Evolutionary conservation across 2,329 filamentous ascomycete species (phyloP).

Genomic region (Hymenoscyphus salicellus): DNA sequence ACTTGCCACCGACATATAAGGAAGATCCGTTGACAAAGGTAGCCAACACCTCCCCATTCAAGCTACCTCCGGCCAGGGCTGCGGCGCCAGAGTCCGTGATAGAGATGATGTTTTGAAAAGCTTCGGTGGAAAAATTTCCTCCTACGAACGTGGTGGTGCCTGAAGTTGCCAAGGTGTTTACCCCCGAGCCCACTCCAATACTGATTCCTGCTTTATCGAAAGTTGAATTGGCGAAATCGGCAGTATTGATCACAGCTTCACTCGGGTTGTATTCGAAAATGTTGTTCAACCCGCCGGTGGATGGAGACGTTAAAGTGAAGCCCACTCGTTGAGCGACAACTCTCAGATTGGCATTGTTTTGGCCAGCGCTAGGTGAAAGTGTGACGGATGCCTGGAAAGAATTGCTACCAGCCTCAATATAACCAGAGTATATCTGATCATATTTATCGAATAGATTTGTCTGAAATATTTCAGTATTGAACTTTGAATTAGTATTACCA

Average conservation of each 20-base stretch:
- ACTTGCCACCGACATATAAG: conserved; percentile 81
- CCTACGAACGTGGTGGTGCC: conserved; percentile 70
- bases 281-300: conserved; percentile 79
- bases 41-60: conserved; percentile 74
- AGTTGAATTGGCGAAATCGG: conserved; percentile 65
- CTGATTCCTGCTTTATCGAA: conserved; percentile 73
- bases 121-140: conserved; percentile 74
- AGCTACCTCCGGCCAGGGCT: conserved; percentile 64
- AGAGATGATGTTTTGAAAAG: conserved; percentile 72
- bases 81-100: conserved; percentile 63
- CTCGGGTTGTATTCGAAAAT: conserved; percentile 84
- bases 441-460: conserved; percentile 98
- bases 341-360: conserved; percentile 60
- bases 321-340: conserved; percentile 87
- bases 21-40: conserved; percentile 63
- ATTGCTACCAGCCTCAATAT: conserved; percentile 69
- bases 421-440: conserved; percentile 84
- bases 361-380: conserved; percentile 64
- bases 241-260: conserved; percentile 53
- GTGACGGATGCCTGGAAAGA: conserved; percentile 80
- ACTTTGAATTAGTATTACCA: conserved; percentile 40
- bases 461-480: conserved; percentile 69
- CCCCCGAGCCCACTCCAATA: conserved; percentile 63
- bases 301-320: conserved; percentile 62
- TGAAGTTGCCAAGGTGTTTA: conserved; percentile 65